phyloP scores from a whole-genome alignment of 495 filamentous ascomycete genomes.

The Daldinia loculata region DNA sequence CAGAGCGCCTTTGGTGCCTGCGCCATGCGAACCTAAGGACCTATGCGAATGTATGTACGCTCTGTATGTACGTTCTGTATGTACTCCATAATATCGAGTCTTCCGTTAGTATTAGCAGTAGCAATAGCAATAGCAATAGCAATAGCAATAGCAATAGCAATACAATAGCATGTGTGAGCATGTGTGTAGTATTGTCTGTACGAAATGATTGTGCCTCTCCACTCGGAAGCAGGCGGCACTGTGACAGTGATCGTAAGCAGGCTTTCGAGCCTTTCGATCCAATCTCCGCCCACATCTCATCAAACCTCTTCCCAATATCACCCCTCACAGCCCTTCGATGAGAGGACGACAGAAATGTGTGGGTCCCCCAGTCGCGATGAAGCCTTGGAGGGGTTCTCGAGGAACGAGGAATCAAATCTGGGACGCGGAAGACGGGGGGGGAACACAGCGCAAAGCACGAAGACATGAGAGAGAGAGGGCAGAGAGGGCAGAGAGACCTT shows the following conservation, averaged over 20 bases:
- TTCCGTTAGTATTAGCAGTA: neutral
- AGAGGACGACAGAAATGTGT: conserved; percentile 9
- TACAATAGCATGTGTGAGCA: neutral
- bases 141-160: neutral
- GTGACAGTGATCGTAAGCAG: conserved; percentile 35
- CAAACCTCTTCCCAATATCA: conserved; percentile 11
- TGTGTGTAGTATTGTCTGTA: conserved; percentile 31
- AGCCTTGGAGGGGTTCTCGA: conserved; percentile 27
- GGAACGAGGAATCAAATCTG: conserved; percentile 23
- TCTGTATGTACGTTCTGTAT: conserved; percentile 6
- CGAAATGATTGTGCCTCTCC: conserved; percentile 39
- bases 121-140: neutral
- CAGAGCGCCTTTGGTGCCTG: conserved; percentile 37
- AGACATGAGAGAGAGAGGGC: neutral
- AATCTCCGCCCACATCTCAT: conserved; percentile 31
- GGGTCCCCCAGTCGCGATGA: conserved; percentile 10
- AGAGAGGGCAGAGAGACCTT: conserved; percentile 18
- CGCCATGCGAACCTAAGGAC: conserved; percentile 40
- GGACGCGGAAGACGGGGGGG: conserved; percentile 16
- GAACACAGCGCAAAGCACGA: conserved; percentile 2
- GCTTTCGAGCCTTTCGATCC: conserved; percentile 26
- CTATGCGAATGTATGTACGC: conserved; percentile 8
- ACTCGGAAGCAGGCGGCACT: conserved; percentile 39
- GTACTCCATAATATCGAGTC: conserved; percentile 38
- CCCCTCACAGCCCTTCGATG: neutral